A percentile compares a stretch with the other conserved stretches of the same genome.
Evolutionary conservation across 2,329 filamentous ascomycete genomes (phyloP).

Genomic region (Xylaria sp.): DNA sequence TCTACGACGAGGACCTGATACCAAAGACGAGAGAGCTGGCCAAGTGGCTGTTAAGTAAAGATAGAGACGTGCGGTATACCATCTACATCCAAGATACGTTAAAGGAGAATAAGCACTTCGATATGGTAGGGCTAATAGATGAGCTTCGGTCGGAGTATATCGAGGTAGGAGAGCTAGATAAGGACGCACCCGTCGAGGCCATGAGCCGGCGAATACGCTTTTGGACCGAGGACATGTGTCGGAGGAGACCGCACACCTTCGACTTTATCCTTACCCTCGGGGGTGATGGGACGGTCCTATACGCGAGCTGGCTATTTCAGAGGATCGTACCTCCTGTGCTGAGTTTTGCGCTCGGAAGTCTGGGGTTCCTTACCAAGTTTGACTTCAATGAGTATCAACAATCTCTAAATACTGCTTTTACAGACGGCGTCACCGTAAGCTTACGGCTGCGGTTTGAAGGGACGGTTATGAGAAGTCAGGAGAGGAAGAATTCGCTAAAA

Average conservation of each 20-base stretch:
- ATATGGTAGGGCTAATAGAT: conserved; percentile 73
- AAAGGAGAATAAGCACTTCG: conserved; percentile 76
- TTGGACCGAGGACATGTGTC: conserved; percentile 86
- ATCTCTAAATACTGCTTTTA: conserved; percentile 78
- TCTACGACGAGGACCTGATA: conserved; percentile 85
- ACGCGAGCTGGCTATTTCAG: conserved; percentile 97
- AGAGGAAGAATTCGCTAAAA: conserved; percentile 52
- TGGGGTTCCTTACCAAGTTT: conserved; percentile 97
- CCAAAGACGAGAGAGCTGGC: conserved; percentile 80
- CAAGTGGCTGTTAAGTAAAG: conserved; percentile 81
- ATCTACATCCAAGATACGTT: conserved; percentile 88
- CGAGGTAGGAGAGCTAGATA: conserved; percentile 51
- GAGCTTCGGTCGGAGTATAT: conserved; percentile 64
- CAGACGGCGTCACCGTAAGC: conserved; percentile 87
- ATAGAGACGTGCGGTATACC: conserved; percentile 74
- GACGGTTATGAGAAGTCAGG: conserved; percentile 86
- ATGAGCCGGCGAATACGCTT: conserved; percentile 72
- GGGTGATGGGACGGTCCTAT: conserved; percentile 96
- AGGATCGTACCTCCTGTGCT: conserved; percentile 92
- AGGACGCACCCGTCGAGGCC: conserved; percentile 51
- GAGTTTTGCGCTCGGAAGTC: conserved; percentile 88
- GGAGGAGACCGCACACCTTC: conserved; percentile 82
- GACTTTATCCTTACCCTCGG: conserved; percentile 94
- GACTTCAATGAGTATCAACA: conserved; percentile 81
- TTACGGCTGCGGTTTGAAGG: conserved; percentile 90